Evolutionary conservation across 2,329 filamentous ascomycete genomes (phyloP), one percentile per base, ranked within the genome.

Genomic region (Fusarium sterilihyphosum): DNA sequence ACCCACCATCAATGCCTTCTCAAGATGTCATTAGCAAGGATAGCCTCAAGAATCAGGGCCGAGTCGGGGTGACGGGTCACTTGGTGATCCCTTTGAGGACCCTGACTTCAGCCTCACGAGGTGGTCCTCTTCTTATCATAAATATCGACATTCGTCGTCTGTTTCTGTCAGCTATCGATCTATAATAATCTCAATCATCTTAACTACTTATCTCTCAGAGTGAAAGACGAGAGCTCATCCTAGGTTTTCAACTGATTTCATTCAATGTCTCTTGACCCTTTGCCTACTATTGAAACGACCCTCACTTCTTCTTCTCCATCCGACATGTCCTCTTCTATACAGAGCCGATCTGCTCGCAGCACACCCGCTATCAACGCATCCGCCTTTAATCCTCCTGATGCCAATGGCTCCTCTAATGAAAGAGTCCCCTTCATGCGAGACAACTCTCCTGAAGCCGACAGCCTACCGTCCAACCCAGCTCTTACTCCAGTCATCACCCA

Each of bases 1-100:
- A 56, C 61, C 74, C 76, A 78, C 74, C 65, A 53, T 44, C 57
- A 46, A 49, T 54, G 38, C 59, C 52, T 61, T 50, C 46, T 41
- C 53, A 61, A 70, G 66, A 77, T 78, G 76, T 77, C 76, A 78
- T 77, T 54, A 61, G 66, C 74, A 67, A 71, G 76, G 76, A 70
- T 78, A 65, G 43, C 54, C 60, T 71, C 43, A 49, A 41, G 66
- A 63, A 75, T 60, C 73, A 74, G 66, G 72, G 74, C 68, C 66
- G 64, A 75, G 67, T 61, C 62, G 65, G 54, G 69, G 65, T 65
- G 43, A 54, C 60, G 37, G 57, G 47, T 52, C 52, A 44, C 60
- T 71, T 35, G 60, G 53, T 67, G 58, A 43, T 40, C 61, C 33
- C 46, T 52, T 61, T 61, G 57, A 37, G 35, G 58, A 58, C 61